Evolutionary conservation across 73 alveolate species (phyloP), one percentile per base, ranked within the genome.

Genomic region (Durusdinium trenchii): DNA sequence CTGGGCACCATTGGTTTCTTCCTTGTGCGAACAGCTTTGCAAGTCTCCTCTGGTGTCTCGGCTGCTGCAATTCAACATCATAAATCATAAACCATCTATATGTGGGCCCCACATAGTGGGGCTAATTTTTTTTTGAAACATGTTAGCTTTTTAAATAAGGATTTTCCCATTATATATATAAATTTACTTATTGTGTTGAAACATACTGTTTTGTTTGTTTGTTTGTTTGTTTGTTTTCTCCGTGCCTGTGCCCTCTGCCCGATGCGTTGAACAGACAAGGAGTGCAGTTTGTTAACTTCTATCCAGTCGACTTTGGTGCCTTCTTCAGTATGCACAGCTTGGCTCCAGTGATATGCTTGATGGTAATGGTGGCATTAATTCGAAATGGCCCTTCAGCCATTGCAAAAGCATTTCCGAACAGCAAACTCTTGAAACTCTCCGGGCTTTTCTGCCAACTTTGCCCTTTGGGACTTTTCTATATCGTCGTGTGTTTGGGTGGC

Each of bases 1-100:
- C 78, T 94, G 60, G 99, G 99, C 83, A 94, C 99, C 47, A 94
- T 94, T 60, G 99, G 99, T 35, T 94, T 84, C 93, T 94, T 94
- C 71, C 93, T 94, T 20, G 99, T 94, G 45, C 91, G 93, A 43
- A 94, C 99, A 7, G 99, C 99, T 4, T 42, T 94, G 82, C 99
- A 94, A 54, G 90, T 94, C 43, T 73, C 99, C 26, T 94, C 99
- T 36, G 99, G 99, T 45, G 86, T 51, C 67, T 54, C 23, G 98
- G 78, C 57, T 14, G 12, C 43, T 5, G 57, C 89, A 36, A 38
- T 54, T 51, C 23, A 57, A 23, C 52, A 26, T n/a, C 9, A 30
- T 75, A 32, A 40, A n/a, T 75, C 50, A n/a, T 40, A 35, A 73
- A 23, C 28, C 42, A 32, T n/a, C 71, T 57, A 57, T 26, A 57